Evolutionary conservation across 78 protist species (phyloP).

Genomic region (Anaeramoeba flamelloides): DNA sequence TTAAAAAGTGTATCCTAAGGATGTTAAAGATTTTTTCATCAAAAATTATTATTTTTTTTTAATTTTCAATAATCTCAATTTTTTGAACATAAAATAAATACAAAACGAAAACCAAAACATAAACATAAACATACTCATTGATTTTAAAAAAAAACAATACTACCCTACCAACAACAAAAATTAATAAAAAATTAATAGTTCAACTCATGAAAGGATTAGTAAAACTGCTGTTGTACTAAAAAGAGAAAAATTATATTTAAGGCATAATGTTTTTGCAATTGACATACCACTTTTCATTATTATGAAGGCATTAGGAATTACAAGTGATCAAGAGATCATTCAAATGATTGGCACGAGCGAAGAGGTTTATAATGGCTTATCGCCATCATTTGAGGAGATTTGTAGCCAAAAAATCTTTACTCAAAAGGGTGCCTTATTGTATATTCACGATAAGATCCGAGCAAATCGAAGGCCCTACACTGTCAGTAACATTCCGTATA

Average conservation of each 20-base stretch:
- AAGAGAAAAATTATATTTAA: slow-evolving; percentile 36
- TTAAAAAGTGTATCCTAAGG: no score
- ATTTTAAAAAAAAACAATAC: slow-evolving; percentile 25
- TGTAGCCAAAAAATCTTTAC: slow-evolving; percentile 28
- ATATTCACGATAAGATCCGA: slow-evolving; percentile 32
- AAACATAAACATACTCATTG: no score
- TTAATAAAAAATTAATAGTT: background rate
- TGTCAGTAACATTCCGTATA: no score
- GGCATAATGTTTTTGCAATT: slow-evolving; percentile 68
- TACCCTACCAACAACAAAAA: no score
- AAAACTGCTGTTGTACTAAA: slow-evolving; percentile 4
- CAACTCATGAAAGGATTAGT: background rate
- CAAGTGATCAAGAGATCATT: slow-evolving; percentile 23
- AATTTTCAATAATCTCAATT: no score
- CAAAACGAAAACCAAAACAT: no score
- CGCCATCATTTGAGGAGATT: slow-evolving; percentile 58
- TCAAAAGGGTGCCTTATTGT: slow-evolving; percentile 56
- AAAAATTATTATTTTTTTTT: no score
- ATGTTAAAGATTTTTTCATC: no score
- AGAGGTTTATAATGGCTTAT: slow-evolving; percentile 25
- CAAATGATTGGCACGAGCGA: slow-evolving; percentile 70
- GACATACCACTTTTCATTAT: slow-evolving; percentile 71
- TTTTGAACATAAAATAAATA: no score
- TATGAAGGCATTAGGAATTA: slow-evolving; percentile 36
- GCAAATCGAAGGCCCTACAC: background rate